Evolutionary conservation across 345 rosid genomes (phyloP).

Genomic region (Capsella bursapastoris): DNA sequence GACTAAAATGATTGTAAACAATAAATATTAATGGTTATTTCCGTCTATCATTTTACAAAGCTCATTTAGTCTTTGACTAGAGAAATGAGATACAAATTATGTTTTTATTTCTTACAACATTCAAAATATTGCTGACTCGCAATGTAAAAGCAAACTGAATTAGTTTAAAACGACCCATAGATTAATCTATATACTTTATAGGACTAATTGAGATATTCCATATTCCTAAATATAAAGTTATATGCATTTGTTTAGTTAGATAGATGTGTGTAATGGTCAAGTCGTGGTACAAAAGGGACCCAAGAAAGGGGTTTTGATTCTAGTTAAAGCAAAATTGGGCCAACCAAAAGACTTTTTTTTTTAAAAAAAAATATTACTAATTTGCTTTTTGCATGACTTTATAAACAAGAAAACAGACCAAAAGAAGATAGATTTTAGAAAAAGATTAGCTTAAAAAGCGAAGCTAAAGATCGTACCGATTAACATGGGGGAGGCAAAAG

Average conservation of each 20-base stretch:
- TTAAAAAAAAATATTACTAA: not conserved
- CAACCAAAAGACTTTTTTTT: constrained; percentile 31
- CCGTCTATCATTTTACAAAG: not conserved
- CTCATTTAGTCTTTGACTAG: not conserved
- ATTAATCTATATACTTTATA: not conserved
- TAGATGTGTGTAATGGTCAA: constrained; percentile 33
- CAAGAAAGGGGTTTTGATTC: constrained; percentile 38
- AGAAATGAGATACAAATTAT: not conserved
- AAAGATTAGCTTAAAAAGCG: constrained; percentile 41
- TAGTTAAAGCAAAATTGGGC: constrained; percentile 42
- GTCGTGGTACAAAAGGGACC: constrained; percentile 38
- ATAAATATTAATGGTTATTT: not conserved
- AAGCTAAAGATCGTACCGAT: constrained; percentile 44
- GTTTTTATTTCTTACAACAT: not conserved
- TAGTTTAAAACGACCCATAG: not conserved
- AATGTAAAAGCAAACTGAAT: too few species aligned
- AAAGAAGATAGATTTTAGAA: constrained; percentile 17
- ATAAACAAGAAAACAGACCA: constrained; percentile 43
- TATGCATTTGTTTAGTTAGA: not conserved
- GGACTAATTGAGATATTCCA: constrained; percentile 7
- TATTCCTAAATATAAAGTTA: not conserved
- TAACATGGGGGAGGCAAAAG: constrained; percentile 58
- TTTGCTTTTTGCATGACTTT: constrained; percentile 41
- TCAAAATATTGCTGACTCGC: too few species aligned
- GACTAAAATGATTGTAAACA: too few species aligned